Base-by-base conservation (phyloP, 805 yeast genomes). In the Torulaspora quercuum region DNA sequence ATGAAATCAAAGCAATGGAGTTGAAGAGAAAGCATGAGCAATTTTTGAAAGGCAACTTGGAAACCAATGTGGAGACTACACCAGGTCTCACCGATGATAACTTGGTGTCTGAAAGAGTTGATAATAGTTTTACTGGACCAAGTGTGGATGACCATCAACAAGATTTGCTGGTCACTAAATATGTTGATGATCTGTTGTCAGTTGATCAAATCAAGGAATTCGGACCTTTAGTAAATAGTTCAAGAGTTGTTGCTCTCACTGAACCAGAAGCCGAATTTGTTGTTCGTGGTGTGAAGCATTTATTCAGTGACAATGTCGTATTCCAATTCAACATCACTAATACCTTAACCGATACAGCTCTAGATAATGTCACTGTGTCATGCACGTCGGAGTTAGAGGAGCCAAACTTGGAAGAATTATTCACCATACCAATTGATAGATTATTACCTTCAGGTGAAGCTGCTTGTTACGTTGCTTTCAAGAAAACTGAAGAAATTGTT, bases 231-330 rank as follows among this genome's bases (percentile, higher is more conserved):
- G 68, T 88, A 44, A 87, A 82, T 64, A 75, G 89, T 6, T 79
- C 95, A 2, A 57, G 65, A 23, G 61, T 69, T 22, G 68, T 76
- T 38, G 77, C 81, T 48, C 75, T 90, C 53, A 89, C 97, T 14
- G 98, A 92, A 61, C 72, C 75, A 42, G 97, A 89, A 61, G 87
- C 94, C 44, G 98, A 92, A 65, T 87, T 88, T 61, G 89, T 87
- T 28, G 95, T 92, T 42, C 73, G 73, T 35, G 89, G 82, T 22
- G 70, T 85, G 39, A 89, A 86, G 63, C 97, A 89, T 59, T 65
- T 89, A 38, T 92, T 84, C 63, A 77, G 76, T 44, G 68, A 75
- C 10, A 80, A 83, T 52, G 68, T 82, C 53, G 76, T 90, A 44
- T 64, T 88, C 46, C 96, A 90, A 67, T 90, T 76, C 64, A 78